A percentile compares a stretch with the other conserved stretches of the same genome.
Evolutionary conservation across 805 yeast species (phyloP).

Genomic region (Diddensiella santjacobensis): DNA sequence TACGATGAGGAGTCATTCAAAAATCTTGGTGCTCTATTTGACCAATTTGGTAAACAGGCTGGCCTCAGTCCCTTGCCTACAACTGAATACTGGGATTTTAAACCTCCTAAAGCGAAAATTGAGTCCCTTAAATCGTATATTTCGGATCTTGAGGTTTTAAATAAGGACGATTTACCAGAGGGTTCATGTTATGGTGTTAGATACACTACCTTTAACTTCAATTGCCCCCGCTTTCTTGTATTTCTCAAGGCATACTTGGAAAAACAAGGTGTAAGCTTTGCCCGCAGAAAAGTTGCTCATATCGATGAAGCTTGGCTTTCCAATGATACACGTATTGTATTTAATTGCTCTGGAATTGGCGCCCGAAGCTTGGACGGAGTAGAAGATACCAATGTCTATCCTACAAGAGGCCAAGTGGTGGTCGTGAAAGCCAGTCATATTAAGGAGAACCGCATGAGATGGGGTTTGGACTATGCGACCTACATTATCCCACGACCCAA

Average conservation of each 20-base stretch:
- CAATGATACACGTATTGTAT: slow-evolving; percentile 43
- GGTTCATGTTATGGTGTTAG: slow-evolving; percentile 55
- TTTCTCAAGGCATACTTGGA: slow-evolving; percentile 45
- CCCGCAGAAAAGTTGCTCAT: slow-evolving; percentile 46
- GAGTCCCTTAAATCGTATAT: slow-evolving; percentile 46
- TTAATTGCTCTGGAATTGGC: slow-evolving; percentile 77
- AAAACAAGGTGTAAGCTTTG: slow-evolving; percentile 49
- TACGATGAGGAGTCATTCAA: slow-evolving; percentile 58
- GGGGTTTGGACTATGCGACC: slow-evolving; percentile 48
- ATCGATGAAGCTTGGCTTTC: slow-evolving; percentile 48
- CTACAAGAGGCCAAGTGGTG: slow-evolving; percentile 79
- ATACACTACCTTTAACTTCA: slow-evolving; percentile 64
- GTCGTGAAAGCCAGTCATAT: slow-evolving; percentile 68
- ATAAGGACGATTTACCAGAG: slow-evolving; percentile 41
- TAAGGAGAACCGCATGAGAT: slow-evolving; percentile 46
- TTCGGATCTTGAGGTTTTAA: slow-evolving; percentile 42
- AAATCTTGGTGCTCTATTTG: slow-evolving; percentile 42
- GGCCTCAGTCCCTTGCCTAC: slow-evolving; percentile 55
- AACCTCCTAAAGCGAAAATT: slow-evolving; percentile 35
- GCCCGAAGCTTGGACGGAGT: slow-evolving; percentile 64
- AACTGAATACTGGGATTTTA: slow-evolving; percentile 46
- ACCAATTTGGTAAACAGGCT: slow-evolving; percentile 46
- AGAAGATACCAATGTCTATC: slow-evolving; percentile 56
- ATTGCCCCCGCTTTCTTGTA: slow-evolving; percentile 59
- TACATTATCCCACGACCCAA: slow-evolving; percentile 71